These are phyloP conservation scores for Sphagnum tenellum DNA, from an alignment of 225 moss, liverwort and hornwort species.

Conservation along the genomic window DNA sequence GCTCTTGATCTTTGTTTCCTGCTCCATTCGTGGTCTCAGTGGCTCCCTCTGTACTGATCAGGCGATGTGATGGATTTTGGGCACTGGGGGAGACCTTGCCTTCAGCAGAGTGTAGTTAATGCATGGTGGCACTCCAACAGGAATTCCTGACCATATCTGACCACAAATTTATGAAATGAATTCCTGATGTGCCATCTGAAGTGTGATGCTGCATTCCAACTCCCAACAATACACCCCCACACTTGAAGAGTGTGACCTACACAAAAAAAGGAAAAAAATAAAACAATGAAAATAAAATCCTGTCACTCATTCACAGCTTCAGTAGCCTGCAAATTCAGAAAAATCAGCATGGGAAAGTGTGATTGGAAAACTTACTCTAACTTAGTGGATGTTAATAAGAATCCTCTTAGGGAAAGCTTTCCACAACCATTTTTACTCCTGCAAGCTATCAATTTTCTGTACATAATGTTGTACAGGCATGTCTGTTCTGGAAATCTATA, in stretches of 20 bases:
- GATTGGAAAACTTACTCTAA: too few relatives aligned
- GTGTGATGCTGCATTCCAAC: slow-evolving; percentile 95
- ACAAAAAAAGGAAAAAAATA: neutral
- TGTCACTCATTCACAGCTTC: too few relatives aligned
- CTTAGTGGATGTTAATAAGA: too few relatives aligned
- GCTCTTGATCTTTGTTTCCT: too few relatives aligned
- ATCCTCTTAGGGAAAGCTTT: too few relatives aligned
- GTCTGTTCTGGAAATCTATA: too few relatives aligned
- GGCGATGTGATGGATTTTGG: slow-evolving; percentile 60
- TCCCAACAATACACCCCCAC: slow-evolving; percentile 73
- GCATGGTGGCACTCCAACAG: slow-evolving; percentile 46
- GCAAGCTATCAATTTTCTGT: too few relatives aligned
- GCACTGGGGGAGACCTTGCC: slow-evolving; percentile 55
- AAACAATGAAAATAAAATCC: too few relatives aligned
- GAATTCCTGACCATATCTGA: slow-evolving; percentile 62
- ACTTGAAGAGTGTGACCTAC: slow-evolving; percentile 76
- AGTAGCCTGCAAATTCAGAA: too few relatives aligned
- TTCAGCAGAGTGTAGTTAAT: slow-evolving; percentile 64
- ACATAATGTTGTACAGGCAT: too few relatives aligned
- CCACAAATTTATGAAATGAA: slow-evolving; percentile 87
- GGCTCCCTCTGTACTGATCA: slow-evolving; percentile 8
- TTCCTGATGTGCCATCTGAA: slow-evolving; percentile 90
- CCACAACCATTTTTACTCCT: too few relatives aligned
- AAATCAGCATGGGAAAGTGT: too few relatives aligned
- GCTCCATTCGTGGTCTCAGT: neutral